phyloP scores from a whole-genome alignment of 169 alveolate genomes.

The Plasmodium cynomolgi region DNA sequence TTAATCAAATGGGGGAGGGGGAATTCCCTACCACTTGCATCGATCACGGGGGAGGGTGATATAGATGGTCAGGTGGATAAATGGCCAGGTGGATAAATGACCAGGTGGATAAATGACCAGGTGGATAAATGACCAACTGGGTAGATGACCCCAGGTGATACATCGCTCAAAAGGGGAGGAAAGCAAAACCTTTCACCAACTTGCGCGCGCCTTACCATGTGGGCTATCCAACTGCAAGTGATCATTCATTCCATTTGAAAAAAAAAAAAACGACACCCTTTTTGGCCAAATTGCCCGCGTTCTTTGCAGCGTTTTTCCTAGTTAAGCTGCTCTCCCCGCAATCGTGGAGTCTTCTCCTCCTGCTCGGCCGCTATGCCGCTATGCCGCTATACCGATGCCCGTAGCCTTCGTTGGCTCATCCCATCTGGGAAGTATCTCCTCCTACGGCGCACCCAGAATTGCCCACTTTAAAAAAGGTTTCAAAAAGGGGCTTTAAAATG shows the following conservation, averaged over 20 bases:
- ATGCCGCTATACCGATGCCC: not conserved
- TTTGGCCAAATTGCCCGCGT: not conserved
- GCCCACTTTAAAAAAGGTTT: not conserved
- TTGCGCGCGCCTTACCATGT: not conserved
- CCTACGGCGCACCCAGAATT: not conserved
- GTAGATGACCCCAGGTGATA: no score
- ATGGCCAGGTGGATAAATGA: no score
- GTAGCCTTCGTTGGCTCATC: not conserved
- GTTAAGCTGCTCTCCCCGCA: no score
- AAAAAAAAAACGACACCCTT: not conserved
- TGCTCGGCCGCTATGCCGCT: not conserved
- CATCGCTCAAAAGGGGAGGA: not conserved
- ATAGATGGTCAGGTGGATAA: not conserved
- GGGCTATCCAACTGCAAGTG: not conserved
- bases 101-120: no score
- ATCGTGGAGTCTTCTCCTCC: not conserved
- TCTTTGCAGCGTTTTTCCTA: not conserved
- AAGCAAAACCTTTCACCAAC: not conserved
- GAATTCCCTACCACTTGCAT: not conserved
- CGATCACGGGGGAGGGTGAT: not conserved
- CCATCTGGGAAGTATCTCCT: not conserved
- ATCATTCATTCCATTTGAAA: not conserved
- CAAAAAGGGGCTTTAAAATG: constrained; percentile 35
- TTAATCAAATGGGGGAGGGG: not conserved
- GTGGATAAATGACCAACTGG: no score